These are phyloP conservation scores for Suillus brevipes DNA, from an alignment of 768 basidiomycete species.

Conservation along the genomic window DNA sequence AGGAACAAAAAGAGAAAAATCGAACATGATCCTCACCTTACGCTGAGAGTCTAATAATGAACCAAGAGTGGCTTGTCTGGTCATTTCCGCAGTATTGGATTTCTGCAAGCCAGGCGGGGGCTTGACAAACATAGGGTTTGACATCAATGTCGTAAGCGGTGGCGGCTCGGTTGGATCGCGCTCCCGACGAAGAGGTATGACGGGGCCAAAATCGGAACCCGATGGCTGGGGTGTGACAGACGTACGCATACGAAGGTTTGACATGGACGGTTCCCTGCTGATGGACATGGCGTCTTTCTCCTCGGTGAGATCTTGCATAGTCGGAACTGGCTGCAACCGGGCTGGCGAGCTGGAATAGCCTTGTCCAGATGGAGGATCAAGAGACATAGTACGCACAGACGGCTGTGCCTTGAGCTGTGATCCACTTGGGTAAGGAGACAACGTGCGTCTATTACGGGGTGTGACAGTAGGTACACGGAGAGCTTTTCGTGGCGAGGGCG, in stretches of 20 bases:
- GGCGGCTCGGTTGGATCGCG: slow-evolving; percentile 71
- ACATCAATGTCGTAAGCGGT: slow-evolving; percentile 56
- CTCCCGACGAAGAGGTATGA: slow-evolving; percentile 36
- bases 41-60: slow-evolving; percentile 58
- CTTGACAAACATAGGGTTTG: slow-evolving; percentile 71
- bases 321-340: slow-evolving; percentile 28
- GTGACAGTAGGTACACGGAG: slow-evolving; percentile 32
- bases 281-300: slow-evolving; percentile 24
- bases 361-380: slow-evolving; percentile 55
- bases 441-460: slow-evolving; percentile 39
- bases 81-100: slow-evolving; percentile 20
- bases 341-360: slow-evolving; percentile 16
- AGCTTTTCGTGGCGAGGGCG: slow-evolving; percentile 31
- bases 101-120: slow-evolving; percentile 44
- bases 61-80: slow-evolving; percentile 51
- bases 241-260: slow-evolving; percentile 57
- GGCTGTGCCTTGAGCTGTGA: slow-evolving; percentile 35
- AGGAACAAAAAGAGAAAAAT: slow-evolving; percentile 8
- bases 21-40: slow-evolving; percentile 41
- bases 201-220: slow-evolving; percentile 43
- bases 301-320: slow-evolving; percentile 36
- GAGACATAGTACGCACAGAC: slow-evolving; percentile 65
- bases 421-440: slow-evolving; percentile 40
- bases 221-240: slow-evolving; percentile 72
- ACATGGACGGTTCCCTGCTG: slow-evolving; percentile 45